A percentile compares a stretch with the other conserved stretches of the same genome.
These are phyloP conservation scores for Lactarius vividus DNA, from an alignment of 768 basidiomycete genomes.

Conservation along the genomic window DNA sequence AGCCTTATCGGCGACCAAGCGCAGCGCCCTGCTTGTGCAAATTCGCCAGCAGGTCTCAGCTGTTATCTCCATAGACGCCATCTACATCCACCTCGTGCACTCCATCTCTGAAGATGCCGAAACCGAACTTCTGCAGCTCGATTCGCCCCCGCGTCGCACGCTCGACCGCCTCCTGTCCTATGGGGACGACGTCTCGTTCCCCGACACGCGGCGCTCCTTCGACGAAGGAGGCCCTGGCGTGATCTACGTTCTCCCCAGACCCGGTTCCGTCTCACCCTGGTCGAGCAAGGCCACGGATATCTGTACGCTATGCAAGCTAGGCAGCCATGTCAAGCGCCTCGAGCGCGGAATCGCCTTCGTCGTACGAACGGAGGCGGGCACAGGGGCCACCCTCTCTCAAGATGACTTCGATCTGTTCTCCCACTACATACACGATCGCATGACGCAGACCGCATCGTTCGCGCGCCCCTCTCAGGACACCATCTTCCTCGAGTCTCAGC, in stretches of 20 bases:
- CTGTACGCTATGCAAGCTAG: conserved; percentile 80
- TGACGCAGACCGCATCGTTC: conserved; percentile 82
- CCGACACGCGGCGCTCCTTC: conserved; percentile 41
- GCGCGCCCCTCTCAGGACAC: conserved; percentile 53
- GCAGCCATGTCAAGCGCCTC: conserved; percentile 66
- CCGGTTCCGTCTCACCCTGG: conserved; percentile 96
- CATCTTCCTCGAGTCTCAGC: conserved; percentile 59
- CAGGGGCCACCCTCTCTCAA: conserved; percentile 37
- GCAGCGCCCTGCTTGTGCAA: conserved; percentile 57
- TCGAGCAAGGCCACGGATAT: conserved; percentile 99
- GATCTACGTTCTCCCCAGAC: conserved; percentile 75
- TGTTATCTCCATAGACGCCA: conserved; percentile 70
- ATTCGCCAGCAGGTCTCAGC: conserved; percentile 53
- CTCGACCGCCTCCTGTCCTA: conserved; percentile 78
- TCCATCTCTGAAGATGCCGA: conserved; percentile 47
- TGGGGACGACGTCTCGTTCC: conserved; percentile 67
- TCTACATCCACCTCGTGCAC: conserved; percentile 86
- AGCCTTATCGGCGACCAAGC: conserved; percentile 66
- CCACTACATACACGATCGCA: conserved; percentile 86
- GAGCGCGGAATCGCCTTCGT: conserved; percentile 80
- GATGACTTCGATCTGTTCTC: conserved; percentile 54
- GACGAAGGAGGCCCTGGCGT: conserved; percentile 40
- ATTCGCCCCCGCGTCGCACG: conserved; percentile 47
- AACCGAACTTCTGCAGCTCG: conserved; percentile 43
- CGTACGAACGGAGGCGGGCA: conserved; percentile 47